phyloP scores from a whole-genome alignment of 2,329 filamentous ascomycete species.

The Onygenales sp. region DNA sequence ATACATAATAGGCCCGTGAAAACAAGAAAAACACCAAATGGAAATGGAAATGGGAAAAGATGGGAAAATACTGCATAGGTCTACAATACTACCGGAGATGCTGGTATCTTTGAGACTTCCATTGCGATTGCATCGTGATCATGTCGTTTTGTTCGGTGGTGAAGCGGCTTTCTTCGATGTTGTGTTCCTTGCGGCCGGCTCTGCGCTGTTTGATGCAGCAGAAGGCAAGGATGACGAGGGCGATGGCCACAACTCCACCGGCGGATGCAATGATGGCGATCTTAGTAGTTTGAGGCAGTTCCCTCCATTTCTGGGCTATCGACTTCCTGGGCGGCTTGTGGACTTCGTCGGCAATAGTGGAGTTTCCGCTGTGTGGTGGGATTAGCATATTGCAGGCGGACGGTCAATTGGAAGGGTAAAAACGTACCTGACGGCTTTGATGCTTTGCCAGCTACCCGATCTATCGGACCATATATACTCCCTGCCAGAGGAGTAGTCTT shows the following conservation, averaged over 20 bases:
- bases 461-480: constrained; percentile 57
- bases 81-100: constrained; percentile 2
- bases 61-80: background rate
- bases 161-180: constrained; percentile 39
- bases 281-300: constrained; percentile 38
- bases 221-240: constrained; percentile 29
- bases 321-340: constrained; percentile 27
- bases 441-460: constrained; percentile 51
- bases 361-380: constrained; percentile 52
- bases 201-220: constrained; percentile 43
- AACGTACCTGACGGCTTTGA: constrained; percentile 51
- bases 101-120: constrained; percentile 27
- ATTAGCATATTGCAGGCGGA: constrained; percentile 4
- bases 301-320: constrained; percentile 32
- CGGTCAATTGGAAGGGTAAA: background rate
- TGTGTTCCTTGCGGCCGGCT: constrained; percentile 40
- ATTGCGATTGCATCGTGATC: constrained; percentile 28
- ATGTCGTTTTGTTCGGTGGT: constrained; percentile 28
- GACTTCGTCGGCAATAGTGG: constrained; percentile 37
- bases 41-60: background rate
- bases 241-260: constrained; percentile 23
- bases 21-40: background rate
- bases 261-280: constrained; percentile 36
- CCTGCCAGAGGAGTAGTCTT: constrained; percentile 50
- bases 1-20: background rate